Evolutionary conservation across 2,329 filamentous ascomycete genomes (phyloP).

Genomic region (Fusarium solani-melongenae): DNA sequence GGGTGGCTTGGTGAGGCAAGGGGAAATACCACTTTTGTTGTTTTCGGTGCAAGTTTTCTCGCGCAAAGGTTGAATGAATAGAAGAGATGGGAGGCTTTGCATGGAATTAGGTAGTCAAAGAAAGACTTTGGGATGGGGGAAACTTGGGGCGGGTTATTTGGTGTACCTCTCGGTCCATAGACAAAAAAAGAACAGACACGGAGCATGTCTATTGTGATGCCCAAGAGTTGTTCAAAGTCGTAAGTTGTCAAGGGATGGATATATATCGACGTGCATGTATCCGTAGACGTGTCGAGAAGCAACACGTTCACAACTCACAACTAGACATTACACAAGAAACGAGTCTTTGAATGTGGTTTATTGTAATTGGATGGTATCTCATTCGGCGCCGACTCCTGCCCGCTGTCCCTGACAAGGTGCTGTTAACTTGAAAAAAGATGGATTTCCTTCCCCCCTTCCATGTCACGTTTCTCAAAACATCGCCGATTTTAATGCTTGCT

Average conservation of each 20-base stretch:
- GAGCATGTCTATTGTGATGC: background rate
- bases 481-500: conserved; percentile 24
- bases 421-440: conserved; percentile 35
- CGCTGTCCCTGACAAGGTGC: conserved; percentile 40
- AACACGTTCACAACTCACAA: too few species aligned
- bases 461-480: background rate
- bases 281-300: too few species aligned
- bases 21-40: background rate
- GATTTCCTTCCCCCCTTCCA: conserved; percentile 29
- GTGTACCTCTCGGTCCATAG: background rate
- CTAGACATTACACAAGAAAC: too few species aligned
- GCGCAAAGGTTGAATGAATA: background rate
- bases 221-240: background rate
- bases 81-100: background rate
- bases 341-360: conserved; percentile 14
- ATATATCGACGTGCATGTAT: background rate
- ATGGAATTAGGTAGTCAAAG: background rate
- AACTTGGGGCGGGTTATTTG: background rate
- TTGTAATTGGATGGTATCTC: conserved; percentile 46
- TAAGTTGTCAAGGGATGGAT: background rate
- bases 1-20: background rate
- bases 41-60: background rate
- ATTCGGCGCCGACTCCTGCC: conserved; percentile 45
- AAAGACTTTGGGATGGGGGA: background rate
- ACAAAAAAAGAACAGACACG: background rate